Evolutionary conservation across 805 yeast genomes (phyloP), one percentile per base, ranked within the genome.

Genomic region (Candida rishiriensis): DNA sequence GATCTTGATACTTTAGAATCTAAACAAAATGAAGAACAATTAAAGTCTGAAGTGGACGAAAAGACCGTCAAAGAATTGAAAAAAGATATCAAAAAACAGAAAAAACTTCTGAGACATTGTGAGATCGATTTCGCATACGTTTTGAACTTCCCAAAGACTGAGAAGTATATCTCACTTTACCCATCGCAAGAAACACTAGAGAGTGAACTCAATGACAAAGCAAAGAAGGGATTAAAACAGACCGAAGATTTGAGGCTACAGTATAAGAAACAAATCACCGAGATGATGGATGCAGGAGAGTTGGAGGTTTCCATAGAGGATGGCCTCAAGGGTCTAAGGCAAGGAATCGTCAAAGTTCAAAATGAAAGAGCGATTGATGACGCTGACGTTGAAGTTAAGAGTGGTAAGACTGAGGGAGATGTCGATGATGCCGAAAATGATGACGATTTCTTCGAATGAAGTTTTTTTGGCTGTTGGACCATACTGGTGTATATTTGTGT

Each of bases 91-190:
- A 65, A 66, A 45, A 64, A 66, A 39, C 57, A 73, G 11, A 72
- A 76, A 52, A 78, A 75, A 49, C 70, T 69, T 34, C 57, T 86
- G 34, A 63, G 62, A 41, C 81, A 83, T 50, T 68, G 78, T 43
- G 83, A 82, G 55, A 65, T 81, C 9, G 96, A 89, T 54, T 65
- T 84, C 26, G 85, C 85, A 29, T 90, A 90, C 60, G 79, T 83
- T 11, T 73, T 81, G 14, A 74, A 83, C 59, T 90, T 80, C 69
- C 97, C 98, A 30, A 79, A 76, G 56, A 76, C 81, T 40, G 81
- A 79, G 55, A 89, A 88, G 65, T 90, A 90, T 62, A 76, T 87
- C 31, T 78, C 97, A 0, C 64, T 90, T 47, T 90, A 80, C 62
- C 89, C 93, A 15, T 64, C 63, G 30, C 59, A 59, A 3, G 56